Evolutionary conservation across 129 eudicot species (phyloP).

Genomic region (Artemisia tridentata): DNA sequence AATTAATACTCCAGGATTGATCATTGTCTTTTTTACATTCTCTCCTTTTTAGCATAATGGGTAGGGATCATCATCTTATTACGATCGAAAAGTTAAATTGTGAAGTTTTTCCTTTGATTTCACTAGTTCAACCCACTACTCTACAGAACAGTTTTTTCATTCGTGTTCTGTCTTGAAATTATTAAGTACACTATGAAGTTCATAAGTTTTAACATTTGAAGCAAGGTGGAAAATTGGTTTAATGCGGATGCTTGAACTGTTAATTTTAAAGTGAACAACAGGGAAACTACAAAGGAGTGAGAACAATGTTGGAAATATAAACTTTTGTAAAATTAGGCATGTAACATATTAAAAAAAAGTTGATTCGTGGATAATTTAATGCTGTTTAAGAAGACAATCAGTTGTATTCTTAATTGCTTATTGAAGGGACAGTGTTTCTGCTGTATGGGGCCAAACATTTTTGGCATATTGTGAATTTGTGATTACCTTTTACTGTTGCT

Average conservation of each 20-base stretch:
- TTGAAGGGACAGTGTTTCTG: constrained; percentile 11
- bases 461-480: too few species aligned
- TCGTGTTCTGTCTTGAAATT: not conserved
- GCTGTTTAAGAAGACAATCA: constrained; percentile 6
- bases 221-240: not conserved
- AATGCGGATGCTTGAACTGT: not conserved
- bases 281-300: not conserved
- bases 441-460: not conserved
- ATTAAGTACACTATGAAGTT: not conserved
- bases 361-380: not conserved
- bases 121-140: not conserved
- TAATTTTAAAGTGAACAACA: not conserved
- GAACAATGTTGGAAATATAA: not conserved
- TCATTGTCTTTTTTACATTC: not conserved
- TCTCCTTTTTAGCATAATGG: constrained; percentile 16
- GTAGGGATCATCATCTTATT: constrained; percentile 3
- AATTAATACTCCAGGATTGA: not conserved
- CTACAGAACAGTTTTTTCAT: not conserved
- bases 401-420: constrained; percentile 6
- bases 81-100: not conserved
- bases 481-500: too few species aligned
- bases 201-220: not conserved
- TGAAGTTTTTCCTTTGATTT: not conserved
- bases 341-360: not conserved
- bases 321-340: not conserved